These are phyloP conservation scores for Boletellus ananas DNA, from an alignment of 768 basidiomycete species.

Conservation along the genomic window DNA sequence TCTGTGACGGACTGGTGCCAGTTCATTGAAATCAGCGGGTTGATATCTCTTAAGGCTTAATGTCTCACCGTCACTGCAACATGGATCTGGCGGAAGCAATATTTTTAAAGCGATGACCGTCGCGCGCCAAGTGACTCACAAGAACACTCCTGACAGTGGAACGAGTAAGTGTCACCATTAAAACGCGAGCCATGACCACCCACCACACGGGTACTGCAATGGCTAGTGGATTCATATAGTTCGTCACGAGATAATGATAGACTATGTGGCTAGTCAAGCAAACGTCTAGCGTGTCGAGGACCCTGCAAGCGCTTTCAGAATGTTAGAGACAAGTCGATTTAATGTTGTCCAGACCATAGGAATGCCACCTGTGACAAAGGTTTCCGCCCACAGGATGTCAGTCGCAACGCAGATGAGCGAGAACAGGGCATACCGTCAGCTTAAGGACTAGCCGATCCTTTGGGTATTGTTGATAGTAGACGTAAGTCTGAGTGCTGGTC, in stretches of 20 bases:
- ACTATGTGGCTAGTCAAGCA: constrained; percentile 49
- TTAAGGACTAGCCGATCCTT: constrained; percentile 35
- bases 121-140: constrained; percentile 32
- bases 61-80: constrained; percentile 49
- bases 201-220: constrained; percentile 45
- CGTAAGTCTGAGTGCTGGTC: constrained; percentile 51
- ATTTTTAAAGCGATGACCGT: neutral
- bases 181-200: neutral
- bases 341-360: constrained; percentile 12
- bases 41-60: neutral
- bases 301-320: constrained; percentile 14
- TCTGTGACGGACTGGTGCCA: constrained; percentile 42
- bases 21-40: neutral
- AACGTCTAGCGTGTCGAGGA: constrained; percentile 54
- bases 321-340: too few relatives aligned
- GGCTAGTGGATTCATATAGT: constrained; percentile 45
- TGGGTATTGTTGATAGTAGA: constrained; percentile 42
- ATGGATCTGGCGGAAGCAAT: constrained; percentile 38
- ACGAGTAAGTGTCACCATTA: neutral
- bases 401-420: constrained; percentile 12
- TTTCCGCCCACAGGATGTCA: constrained; percentile 29
- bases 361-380: constrained; percentile 31
- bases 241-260: constrained; percentile 55
- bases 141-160: constrained; percentile 45
- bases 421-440: constrained; percentile 30